Evolutionary conservation across 352 stramenopile species (phyloP), one percentile per base, ranked within the genome.

Genomic region (Phytophthora foliorum): DNA sequence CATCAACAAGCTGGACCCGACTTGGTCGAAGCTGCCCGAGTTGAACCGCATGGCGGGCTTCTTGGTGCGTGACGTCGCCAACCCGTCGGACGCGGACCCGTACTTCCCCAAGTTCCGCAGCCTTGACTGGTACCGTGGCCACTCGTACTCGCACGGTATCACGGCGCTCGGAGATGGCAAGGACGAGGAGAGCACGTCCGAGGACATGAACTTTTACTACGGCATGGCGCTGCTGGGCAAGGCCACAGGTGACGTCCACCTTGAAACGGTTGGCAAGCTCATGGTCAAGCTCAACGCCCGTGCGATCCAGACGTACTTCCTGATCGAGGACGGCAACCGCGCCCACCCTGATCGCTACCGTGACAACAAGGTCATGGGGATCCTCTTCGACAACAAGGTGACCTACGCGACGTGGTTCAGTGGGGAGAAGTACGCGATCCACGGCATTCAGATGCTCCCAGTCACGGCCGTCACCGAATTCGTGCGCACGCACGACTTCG

Each of bases 391-490:
- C 60, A 92, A 92, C 67, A 92, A 92, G 74, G 80, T 74, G 16
- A 86, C 79, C 68, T 93, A 93, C 58, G 73, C 82, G 17, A 90
- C 82, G 21, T 92, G 82, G 80, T 92, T 92, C 63, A 91, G 82
- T 41, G 63, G 77, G 2, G 81, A 91, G 62, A 88, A 88, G 60
- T 80, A 90, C 63, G 82, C 75, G 25, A 93, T 93, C 68, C 85
- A 93, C 60, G 85, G 85, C 49, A 93, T 93, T 59, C 85, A 93
- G 59, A 93, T 93, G 85, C 81, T 92, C 45, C 84, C 80, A 6
- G 79, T 86, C 24, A 87, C 80, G 31, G 82, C 84, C 5, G 74
- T 90, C 57, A 78, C 82, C 5, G 80, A 90, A 46, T 80, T 80
- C 32, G 82, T 90, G 34, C 80, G 84, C 39, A 75, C 78, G 21